phyloP scores from a whole-genome alignment of 225 moss, liverwort and hornwort species.

The Polytrichum commune region DNA sequence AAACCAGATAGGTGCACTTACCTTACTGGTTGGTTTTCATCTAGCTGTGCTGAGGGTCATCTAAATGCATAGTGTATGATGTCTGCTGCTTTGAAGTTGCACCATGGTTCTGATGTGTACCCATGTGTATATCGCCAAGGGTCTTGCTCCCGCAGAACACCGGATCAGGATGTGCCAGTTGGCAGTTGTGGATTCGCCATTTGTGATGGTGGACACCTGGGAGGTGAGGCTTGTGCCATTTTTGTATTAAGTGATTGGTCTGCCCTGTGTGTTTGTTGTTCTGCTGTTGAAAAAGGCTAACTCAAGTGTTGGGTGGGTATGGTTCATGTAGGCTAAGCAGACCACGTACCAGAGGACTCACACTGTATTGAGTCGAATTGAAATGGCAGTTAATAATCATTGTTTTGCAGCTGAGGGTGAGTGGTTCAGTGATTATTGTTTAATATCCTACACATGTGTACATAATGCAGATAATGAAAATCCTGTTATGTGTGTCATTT shows the following conservation, averaged over 20 bases:
- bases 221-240: conserved; percentile 57
- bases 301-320: conserved; percentile 30
- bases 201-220: conserved; percentile 97
- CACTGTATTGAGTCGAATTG: conserved; percentile 72
- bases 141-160: conserved; percentile 92
- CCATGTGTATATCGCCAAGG: conserved; percentile 54
- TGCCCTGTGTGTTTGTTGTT: conserved; percentile 7
- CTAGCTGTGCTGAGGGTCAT: no score
- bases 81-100: conserved; percentile 2
- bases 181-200: conserved; percentile 81
- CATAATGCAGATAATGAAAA: no score
- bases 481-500: no score
- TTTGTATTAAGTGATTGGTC: conserved; percentile 3
- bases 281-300: conserved; percentile 4
- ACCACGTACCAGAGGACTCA: conserved; percentile 81
- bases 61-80: no score
- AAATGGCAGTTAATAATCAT: conserved; percentile 70
- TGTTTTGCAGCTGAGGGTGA: conserved; percentile 74
- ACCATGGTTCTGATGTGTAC: conserved; percentile 25
- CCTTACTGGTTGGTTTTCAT: no score
- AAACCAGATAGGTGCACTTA: no score
- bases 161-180: conserved; percentile 84
- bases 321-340: conserved; percentile 97
- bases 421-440: no score
- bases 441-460: no score